phyloP scores from a whole-genome alignment of 495 filamentous ascomycete genomes.

The Aspergillus ellipticus region DNA sequence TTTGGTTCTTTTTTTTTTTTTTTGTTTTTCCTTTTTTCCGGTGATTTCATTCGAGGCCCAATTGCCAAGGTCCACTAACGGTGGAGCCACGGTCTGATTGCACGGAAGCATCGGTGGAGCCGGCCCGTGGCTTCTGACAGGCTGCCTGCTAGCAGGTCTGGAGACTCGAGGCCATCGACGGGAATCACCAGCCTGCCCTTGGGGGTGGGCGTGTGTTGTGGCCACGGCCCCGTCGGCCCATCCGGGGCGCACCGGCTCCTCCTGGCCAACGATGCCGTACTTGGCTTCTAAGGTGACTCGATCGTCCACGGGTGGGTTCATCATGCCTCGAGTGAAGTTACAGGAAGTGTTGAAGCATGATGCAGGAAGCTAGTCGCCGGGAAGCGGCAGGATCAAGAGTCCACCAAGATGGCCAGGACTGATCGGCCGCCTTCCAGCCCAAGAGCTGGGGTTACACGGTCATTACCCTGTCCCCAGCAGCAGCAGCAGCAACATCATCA shows the following conservation, averaged over 20 bases:
- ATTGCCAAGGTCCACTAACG: slow-evolving; percentile 19
- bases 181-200: background rate
- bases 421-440: slow-evolving; percentile 12
- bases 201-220: background rate
- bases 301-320: slow-evolving; percentile 3
- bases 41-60: slow-evolving; percentile 13
- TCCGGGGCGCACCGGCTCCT: slow-evolving; percentile 4
- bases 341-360: slow-evolving; percentile 4
- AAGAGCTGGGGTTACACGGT: slow-evolving; percentile 17
- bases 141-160: slow-evolving; percentile 7
- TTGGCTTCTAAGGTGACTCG: slow-evolving; percentile 8
- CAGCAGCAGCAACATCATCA: background rate
- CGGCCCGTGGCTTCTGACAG: slow-evolving; percentile 14
- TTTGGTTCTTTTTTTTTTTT: background rate
- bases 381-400: slow-evolving; percentile 18
- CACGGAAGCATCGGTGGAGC: slow-evolving; percentile 16
- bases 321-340: background rate
- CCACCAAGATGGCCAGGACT: slow-evolving; percentile 13
- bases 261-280: slow-evolving; percentile 1
- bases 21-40: background rate
- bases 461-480: background rate
- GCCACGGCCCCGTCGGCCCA: slow-evolving; percentile 17
- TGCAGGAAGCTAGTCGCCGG: slow-evolving; percentile 13
- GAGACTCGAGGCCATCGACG: background rate
- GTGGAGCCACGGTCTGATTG: slow-evolving; percentile 15